These are phyloP conservation scores for Elsinoe fawcettii DNA, from an alignment of 2,329 filamentous ascomycete genomes.

Conservation along the genomic window DNA sequence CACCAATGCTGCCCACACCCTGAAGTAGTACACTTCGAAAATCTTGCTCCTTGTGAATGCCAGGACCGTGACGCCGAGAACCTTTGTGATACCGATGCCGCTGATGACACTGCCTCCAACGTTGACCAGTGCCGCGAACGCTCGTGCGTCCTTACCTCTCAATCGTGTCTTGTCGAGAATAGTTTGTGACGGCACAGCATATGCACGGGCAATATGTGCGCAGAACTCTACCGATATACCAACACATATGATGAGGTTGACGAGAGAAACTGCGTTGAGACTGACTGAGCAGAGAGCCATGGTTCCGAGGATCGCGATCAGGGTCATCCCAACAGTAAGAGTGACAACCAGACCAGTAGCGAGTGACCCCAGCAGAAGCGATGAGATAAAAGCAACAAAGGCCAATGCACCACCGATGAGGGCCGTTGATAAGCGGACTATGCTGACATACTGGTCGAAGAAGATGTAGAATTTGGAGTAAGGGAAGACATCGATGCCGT, in stretches of 20 bases:
- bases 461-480: constrained; percentile 99
- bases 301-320: constrained; percentile 87
- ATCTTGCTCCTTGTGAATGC: constrained; percentile 97
- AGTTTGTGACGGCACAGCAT: constrained; percentile 79
- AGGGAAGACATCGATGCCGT: constrained; percentile 78
- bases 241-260: constrained; percentile 94
- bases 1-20: constrained; percentile 89
- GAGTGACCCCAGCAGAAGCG: constrained; percentile 73
- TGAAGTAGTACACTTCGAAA: constrained; percentile 98
- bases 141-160: constrained; percentile 72
- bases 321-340: constrained; percentile 81
- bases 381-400: constrained; percentile 76
- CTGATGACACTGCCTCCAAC: constrained; percentile 92
- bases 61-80: constrained; percentile 82
- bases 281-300: constrained; percentile 87
- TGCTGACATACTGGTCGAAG: constrained; percentile 91
- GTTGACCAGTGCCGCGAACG: constrained; percentile 89
- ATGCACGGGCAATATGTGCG: constrained; percentile 89
- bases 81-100: constrained; percentile 91
- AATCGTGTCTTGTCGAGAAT: constrained; percentile 77
- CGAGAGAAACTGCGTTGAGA: constrained; percentile 87
- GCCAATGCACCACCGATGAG: constrained; percentile 76
- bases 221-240: constrained; percentile 97
- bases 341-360: constrained; percentile 76
- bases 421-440: constrained; percentile 68